phyloP scores from a whole-genome alignment of 495 filamentous ascomycete species.

The Cercophora newfieldiana region DNA sequence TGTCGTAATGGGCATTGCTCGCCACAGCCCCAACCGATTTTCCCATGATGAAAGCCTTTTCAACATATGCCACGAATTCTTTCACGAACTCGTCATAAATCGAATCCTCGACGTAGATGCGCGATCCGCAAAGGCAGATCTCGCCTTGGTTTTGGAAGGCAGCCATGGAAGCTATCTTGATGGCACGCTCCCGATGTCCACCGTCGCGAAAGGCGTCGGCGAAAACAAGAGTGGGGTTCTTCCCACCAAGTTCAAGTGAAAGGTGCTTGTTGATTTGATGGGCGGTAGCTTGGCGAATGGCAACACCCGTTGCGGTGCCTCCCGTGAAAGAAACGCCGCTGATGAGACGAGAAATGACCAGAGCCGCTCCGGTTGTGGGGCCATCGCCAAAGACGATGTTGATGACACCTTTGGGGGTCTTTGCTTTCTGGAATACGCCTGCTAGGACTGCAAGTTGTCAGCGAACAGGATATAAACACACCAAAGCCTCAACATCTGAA shows the following conservation, averaged over 20 bases:
- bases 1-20: conserved; percentile 77
- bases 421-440: conserved; percentile 43
- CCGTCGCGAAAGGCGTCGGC: conserved; percentile 56
- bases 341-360: conserved; percentile 49
- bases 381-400: conserved; percentile 55
- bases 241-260: conserved; percentile 77
- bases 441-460: conserved; percentile 37
- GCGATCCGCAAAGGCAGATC: conserved; percentile 78
- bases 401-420: conserved; percentile 53
- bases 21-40: conserved; percentile 74
- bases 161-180: conserved; percentile 72
- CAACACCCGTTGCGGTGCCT: conserved; percentile 43
- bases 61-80: conserved; percentile 63
- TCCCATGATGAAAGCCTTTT: conserved; percentile 63
- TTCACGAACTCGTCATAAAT: conserved; percentile 71
- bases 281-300: conserved; percentile 36
- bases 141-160: conserved; percentile 70
- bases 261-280: conserved; percentile 62
- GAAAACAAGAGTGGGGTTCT: conserved; percentile 67
- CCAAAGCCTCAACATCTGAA: neutral
- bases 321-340: conserved; percentile 58
- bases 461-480: neutral
- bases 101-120: conserved; percentile 74
- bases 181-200: conserved; percentile 56
- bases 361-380: conserved; percentile 46